Conservation (phyloP, 2,329 filamentous ascomycete genomes). For the Gliomastix tumulicola region DNA sequence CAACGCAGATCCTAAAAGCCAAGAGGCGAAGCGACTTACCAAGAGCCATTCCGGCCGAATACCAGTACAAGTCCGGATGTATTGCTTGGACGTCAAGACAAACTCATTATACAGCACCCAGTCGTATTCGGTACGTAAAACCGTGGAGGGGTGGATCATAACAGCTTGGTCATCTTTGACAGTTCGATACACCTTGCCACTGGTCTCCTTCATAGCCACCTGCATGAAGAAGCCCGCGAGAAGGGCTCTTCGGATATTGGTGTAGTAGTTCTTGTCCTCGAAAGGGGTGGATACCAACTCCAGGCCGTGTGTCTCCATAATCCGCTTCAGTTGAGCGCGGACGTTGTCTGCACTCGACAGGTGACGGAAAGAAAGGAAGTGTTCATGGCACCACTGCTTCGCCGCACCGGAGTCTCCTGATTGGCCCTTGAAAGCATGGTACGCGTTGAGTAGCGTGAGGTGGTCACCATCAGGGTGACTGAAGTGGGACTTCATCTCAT, state of each 20-base stretch:
- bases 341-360: slow-evolving; percentile 92
- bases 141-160: slow-evolving; percentile 86
- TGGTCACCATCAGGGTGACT: slow-evolving; percentile 92
- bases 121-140: slow-evolving; percentile 80
- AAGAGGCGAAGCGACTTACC: slow-evolving; percentile 40
- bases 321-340: slow-evolving; percentile 81
- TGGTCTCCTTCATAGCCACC: slow-evolving; percentile 86
- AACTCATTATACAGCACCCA: slow-evolving; percentile 99
- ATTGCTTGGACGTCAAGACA: slow-evolving; percentile 96
- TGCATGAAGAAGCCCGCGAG: slow-evolving; percentile 99
- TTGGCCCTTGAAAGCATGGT: slow-evolving; percentile 88
- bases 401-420: slow-evolving; percentile 54
- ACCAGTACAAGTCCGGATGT: slow-evolving; percentile 87
- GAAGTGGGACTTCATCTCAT: slow-evolving; percentile 96
- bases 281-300: slow-evolving; percentile 86
- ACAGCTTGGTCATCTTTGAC: slow-evolving; percentile 96
- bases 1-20: slow-evolving; percentile 1
- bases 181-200: slow-evolving; percentile 86
- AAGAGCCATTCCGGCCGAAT: slow-evolving; percentile 92
- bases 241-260: slow-evolving; percentile 88
- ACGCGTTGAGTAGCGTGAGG: slow-evolving; percentile 91
- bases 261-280: slow-evolving; percentile 95
- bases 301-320: slow-evolving; percentile 89
- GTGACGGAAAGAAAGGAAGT: slow-evolving; percentile 86
- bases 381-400: slow-evolving; percentile 94